These are phyloP conservation scores for Sugiyamaella chiloensis DNA, from an alignment of 805 yeast species.

Conservation along the genomic window DNA sequence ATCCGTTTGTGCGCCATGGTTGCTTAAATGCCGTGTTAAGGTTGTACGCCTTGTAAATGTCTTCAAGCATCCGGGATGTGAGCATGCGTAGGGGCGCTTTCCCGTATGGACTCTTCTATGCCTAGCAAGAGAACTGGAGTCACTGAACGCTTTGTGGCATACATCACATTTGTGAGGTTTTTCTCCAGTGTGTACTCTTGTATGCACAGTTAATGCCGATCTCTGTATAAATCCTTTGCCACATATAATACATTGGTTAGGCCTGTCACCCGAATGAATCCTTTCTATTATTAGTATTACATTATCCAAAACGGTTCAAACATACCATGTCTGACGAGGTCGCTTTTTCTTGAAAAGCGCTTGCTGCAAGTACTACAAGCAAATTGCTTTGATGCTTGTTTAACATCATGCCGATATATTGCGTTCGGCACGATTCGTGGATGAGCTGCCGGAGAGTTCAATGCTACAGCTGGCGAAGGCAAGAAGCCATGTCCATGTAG, in stretches of 20 bases:
- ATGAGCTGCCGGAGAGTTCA: too few species aligned
- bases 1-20: slow-evolving; percentile 40
- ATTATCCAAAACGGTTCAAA: not conserved
- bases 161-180: slow-evolving; percentile 60
- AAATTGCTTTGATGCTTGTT: slow-evolving; percentile 28
- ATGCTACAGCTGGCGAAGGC: too few species aligned
- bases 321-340: slow-evolving; percentile 65
- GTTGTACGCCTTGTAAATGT: slow-evolving; percentile 83
- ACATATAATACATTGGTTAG: slow-evolving; percentile 51
- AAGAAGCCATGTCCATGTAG: too few species aligned
- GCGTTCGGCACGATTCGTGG: too few species aligned
- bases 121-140: slow-evolving; percentile 57
- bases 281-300: slow-evolving; percentile 36
- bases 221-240: slow-evolving; percentile 78
- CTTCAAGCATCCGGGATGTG: slow-evolving; percentile 61
- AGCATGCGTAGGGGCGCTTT: slow-evolving; percentile 76
- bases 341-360: slow-evolving; percentile 70
- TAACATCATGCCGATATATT: too few species aligned
- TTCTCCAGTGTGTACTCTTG: slow-evolving; percentile 78
- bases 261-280: slow-evolving; percentile 49
- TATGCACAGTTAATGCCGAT: slow-evolving; percentile 75
- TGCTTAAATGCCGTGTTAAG: slow-evolving; percentile 66
- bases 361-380: slow-evolving; percentile 52
- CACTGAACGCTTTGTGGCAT: slow-evolving; percentile 35
- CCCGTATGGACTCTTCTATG: slow-evolving; percentile 87